These are phyloP conservation scores for Trametopsis cervina DNA, from an alignment of 768 basidiomycete species.

Conservation along the genomic window DNA sequence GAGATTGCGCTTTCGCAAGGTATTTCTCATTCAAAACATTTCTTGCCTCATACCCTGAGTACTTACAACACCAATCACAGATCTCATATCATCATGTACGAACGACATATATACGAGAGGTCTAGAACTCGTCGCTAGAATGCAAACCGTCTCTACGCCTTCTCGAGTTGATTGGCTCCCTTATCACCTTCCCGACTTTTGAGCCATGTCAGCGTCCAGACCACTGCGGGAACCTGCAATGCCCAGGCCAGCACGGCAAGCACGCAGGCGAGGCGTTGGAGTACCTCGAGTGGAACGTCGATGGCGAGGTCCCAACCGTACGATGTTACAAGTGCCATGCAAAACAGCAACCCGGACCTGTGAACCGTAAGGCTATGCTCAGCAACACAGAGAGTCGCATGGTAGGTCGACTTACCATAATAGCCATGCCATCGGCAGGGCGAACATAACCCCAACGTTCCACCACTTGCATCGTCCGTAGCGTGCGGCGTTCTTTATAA, in stretches of 20 bases:
- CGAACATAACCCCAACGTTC: neutral
- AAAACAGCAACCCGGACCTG: slow-evolving; percentile 5
- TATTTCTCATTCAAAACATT: too few relatives aligned
- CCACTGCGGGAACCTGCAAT: neutral
- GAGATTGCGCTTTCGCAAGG: too few relatives aligned
- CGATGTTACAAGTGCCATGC: neutral
- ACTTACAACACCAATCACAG: too few relatives aligned
- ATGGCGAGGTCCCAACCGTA: neutral
- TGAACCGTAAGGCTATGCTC: neutral
- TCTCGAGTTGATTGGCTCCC: neutral
- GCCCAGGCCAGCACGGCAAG: neutral
- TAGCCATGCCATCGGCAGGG: neutral
- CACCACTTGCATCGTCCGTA: neutral
- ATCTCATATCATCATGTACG: too few relatives aligned
- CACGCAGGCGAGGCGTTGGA: neutral
- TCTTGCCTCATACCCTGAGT: too few relatives aligned
- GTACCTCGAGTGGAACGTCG: neutral
- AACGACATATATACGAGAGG: too few relatives aligned
- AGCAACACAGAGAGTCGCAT: neutral
- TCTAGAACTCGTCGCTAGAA: too few relatives aligned
- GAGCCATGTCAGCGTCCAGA: slow-evolving; percentile 3
- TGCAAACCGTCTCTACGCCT: too few relatives aligned
- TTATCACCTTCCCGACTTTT: neutral
- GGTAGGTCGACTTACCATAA: slow-evolving; percentile 1
- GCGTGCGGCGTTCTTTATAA: neutral